Conservation (phyloP, 2,329 filamentous ascomycete species). For the Didymella arachidicola region DNA sequence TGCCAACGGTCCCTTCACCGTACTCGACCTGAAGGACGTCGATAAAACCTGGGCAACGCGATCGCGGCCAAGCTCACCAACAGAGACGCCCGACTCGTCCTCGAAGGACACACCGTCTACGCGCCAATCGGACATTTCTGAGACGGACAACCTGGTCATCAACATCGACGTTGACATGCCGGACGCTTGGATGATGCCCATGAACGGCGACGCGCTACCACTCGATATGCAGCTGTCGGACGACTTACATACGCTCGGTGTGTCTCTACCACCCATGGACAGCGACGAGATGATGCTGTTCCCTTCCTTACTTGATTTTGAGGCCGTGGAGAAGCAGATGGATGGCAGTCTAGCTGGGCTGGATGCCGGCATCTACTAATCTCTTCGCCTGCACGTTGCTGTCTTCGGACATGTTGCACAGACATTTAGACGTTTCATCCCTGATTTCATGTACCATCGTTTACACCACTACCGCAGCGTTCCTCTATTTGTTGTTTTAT, state of each 20-base stretch:
- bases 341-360: constrained; percentile 35
- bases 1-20: constrained; percentile 42
- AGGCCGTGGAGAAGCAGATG: constrained; percentile 44
- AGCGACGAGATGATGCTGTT: constrained; percentile 49
- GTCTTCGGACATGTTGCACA: constrained; percentile 8
- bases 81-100: constrained; percentile 46
- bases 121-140: constrained; percentile 53
- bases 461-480: neutral
- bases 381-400: neutral
- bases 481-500: neutral
- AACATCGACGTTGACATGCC: constrained; percentile 49
- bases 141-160: constrained; percentile 53
- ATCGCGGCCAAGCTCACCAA: constrained; percentile 44
- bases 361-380: constrained; percentile 19
- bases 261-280: constrained; percentile 44
- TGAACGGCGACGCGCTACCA: constrained; percentile 40
- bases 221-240: constrained; percentile 44
- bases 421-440: neutral
- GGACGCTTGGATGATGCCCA: constrained; percentile 40
- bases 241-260: constrained; percentile 42
- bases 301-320: constrained; percentile 44
- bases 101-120: constrained; percentile 50
- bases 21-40: constrained; percentile 47
- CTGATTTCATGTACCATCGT: constrained; percentile 13
- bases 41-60: constrained; percentile 45